Evolutionary conservation across 2,329 filamentous ascomycete species (phyloP).

Genomic region (Ilyonectria sp.): DNA sequence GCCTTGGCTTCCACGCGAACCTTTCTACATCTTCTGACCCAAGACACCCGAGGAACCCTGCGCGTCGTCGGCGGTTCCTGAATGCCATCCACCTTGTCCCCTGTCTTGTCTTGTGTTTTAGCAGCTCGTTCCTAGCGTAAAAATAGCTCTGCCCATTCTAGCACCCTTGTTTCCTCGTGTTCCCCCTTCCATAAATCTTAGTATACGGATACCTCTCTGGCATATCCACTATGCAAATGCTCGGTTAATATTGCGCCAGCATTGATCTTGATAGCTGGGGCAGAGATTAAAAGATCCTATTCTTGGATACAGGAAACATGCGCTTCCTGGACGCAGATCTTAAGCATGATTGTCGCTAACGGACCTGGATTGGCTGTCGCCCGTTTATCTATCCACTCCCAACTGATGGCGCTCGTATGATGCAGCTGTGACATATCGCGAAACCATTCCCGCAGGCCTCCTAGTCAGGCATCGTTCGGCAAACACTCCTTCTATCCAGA

Average conservation of each 20-base stretch:
- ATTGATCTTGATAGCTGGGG: conserved; percentile 1
- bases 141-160: conserved; percentile 16
- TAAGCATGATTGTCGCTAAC: not conserved
- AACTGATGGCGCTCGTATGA: conserved; percentile 3
- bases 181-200: not conserved
- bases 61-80: conserved; percentile 15
- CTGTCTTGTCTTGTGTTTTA: conserved; percentile 2
- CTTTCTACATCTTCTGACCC: not conserved
- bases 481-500: not conserved
- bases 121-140: conserved; percentile 11
- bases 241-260: not conserved
- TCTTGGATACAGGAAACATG: conserved; percentile 2
- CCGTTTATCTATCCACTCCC: conserved; percentile 10
- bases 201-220: not conserved
- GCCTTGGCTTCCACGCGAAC: not conserved
- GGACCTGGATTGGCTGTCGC: not conserved
- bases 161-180: not conserved
- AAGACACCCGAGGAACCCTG: conserved; percentile 2
- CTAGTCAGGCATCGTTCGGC: not conserved
- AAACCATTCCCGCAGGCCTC: not conserved
- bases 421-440: not conserved
- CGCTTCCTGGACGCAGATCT: not conserved
- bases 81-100: conserved; percentile 6
- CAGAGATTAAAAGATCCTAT: not conserved
- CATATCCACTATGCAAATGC: not conserved